Evolutionary conservation across 768 basidiomycete species (phyloP), one percentile per base, ranked within the genome.

Genomic region (Tremella yokohamensis): DNA sequence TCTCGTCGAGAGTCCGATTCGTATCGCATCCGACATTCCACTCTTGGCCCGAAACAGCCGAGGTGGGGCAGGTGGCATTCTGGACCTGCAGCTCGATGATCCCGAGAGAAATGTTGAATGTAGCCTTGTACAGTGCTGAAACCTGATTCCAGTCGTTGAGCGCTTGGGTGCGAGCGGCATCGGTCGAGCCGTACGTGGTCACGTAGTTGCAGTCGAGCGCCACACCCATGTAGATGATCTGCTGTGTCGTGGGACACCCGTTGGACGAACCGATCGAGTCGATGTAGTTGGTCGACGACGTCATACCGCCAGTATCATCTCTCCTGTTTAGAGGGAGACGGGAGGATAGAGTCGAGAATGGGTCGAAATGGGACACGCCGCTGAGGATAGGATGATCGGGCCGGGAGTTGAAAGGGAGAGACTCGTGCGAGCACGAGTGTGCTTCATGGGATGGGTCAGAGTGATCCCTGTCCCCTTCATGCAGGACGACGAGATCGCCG

Each of bases 151-250:
- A 89, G 62, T 84, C 82, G 49, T 79, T 89, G 56, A 93, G 72
- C 56, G 91, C 89, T 64, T 87, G 85, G 25, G 78, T 81, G 8
- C 87, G 84, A 3, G 90, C 88, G 57, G 84, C 85, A 34, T 82
- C 79, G 63, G 82, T 79, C 1, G 82, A 81, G 26, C 84, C 85
- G 66, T 88, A 88, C 58, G 80, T 80, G 26, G 77, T 65, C 11
- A 85, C 84, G 70, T 90, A 92, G 61, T 82, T 83, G 77, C 90
- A 92, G 73, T 92, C 90, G 4, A 89, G 86, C 0, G 90, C 90
- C 55, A 90, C 87, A 22, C 90, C 90, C 84, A 91, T 85, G 73
- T 86, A 90, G 8, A 80, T 71, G 65, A 90, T 83, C 79, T 84
- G 83, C 76, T 87, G 86, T 0, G 81, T 78, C 53, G 76, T 83